phyloP scores from a whole-genome alignment of 345 rosid species.

The Carallia brachiata region DNA sequence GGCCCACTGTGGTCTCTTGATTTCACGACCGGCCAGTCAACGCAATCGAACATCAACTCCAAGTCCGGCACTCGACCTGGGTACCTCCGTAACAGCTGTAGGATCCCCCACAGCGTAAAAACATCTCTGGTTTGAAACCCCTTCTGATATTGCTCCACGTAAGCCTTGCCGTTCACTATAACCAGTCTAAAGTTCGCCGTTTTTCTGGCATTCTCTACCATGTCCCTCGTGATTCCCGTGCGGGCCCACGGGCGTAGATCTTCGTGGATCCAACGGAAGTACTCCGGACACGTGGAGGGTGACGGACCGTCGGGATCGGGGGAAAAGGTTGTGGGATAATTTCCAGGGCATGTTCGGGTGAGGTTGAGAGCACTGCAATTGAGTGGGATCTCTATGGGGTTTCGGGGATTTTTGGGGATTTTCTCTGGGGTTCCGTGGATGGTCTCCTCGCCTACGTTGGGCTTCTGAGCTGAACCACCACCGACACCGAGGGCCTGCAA shows the following conservation, averaged over 20 bases:
- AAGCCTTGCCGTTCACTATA: conserved; percentile 19
- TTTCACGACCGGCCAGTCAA: conserved; percentile 30
- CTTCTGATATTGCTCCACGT: conserved; percentile 15
- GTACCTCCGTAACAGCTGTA: conserved; percentile 29
- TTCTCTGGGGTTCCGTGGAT: neutral
- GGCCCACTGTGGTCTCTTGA: conserved; percentile 5
- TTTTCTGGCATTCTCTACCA: conserved; percentile 15
- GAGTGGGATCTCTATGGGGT: conserved; percentile 38
- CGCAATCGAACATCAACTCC: conserved; percentile 35
- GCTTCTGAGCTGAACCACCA: conserved; percentile 9
- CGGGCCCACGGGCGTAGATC: conserved; percentile 29
- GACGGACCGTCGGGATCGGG: conserved; percentile 20
- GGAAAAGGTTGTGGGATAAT: conserved; percentile 25
- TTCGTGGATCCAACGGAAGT: conserved; percentile 33
- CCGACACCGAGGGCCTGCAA: conserved; percentile 21
- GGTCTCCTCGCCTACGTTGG: neutral
- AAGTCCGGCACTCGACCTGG: conserved; percentile 29
- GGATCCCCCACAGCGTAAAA: conserved; percentile 32
- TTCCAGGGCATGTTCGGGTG: conserved; percentile 39
- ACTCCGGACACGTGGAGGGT: conserved; percentile 19
- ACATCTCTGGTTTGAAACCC: conserved; percentile 27
- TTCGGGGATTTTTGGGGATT: conserved; percentile 22
- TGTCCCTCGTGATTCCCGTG: conserved; percentile 26
- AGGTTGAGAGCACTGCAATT: conserved; percentile 38
- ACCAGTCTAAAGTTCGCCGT: conserved; percentile 28